Evolutionary conservation across 2,329 filamentous ascomycete species (phyloP), one percentile per base, ranked within the genome.

Genomic region (Fusarium hainanense): DNA sequence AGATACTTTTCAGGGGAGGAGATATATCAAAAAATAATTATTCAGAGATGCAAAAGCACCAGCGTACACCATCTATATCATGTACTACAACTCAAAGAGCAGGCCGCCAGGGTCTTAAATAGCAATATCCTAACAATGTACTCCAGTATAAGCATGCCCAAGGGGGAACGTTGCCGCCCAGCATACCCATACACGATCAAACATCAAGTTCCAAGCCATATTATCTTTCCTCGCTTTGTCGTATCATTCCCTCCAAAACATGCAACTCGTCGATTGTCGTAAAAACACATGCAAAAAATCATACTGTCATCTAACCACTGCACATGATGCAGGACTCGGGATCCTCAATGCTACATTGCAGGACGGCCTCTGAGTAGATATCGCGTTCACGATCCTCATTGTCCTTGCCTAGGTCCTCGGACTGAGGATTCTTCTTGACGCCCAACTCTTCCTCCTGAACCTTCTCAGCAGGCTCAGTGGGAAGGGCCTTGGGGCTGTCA

Each of bases 271-370:
- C 71, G 72, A 66, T 69, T 47, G 61, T 79, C 76, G 71, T 78
- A 76, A 76, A 64, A 72, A 75, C 66, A 75, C 63, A 58, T 58
- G 58, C 54, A 51, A 59, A 27, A 54, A 58, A 25, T 21, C 16
- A 25, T 50, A 11, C 27, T 37, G 40, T 34, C 48, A 21, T 76
- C 81, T 88, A 98, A 85, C 94, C 95, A 82, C 93, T 97, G 90
- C 96, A 99, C 96, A 99, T 98, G 71, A 97, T 80, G 80, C 96
- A 99, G 49, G 91, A 87, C 80, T 99, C 96, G 74, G 92, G 93
- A 85, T 98, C 98, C 79, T 98, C 94, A 80, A 99, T 98, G 83
- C 94, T 98, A 91, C 96, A 99, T 75, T 90, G 89, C 79, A 99
- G 85, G 18, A 93, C 94, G 62, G 94, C 93, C 74, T 98, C 93